Percentiles rank a stretch among this genome's conserved stretches.
phyloP scores from a whole-genome alignment of 768 basidiomycete species.

The Pholiota microspora region DNA sequence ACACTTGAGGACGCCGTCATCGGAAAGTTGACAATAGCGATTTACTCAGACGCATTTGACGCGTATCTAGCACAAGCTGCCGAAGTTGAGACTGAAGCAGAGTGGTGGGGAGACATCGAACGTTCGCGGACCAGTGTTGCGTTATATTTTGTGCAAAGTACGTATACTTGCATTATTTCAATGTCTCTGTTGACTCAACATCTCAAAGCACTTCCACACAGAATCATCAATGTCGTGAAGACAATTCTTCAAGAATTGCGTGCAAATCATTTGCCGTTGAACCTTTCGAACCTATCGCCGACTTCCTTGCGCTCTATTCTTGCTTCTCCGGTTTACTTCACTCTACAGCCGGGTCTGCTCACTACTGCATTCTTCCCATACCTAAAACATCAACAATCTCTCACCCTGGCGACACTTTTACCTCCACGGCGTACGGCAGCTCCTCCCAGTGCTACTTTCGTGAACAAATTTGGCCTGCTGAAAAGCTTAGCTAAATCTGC shows the following conservation, averaged over 20 bases:
- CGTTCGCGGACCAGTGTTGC: slow-evolving; percentile 54
- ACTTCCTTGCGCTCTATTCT: slow-evolving; percentile 48
- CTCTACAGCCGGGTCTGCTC: slow-evolving; percentile 49
- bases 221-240: slow-evolving; percentile 33
- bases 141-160: slow-evolving; percentile 79
- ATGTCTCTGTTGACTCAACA: slow-evolving; percentile 7
- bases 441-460: slow-evolving; percentile 1
- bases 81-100: slow-evolving; percentile 69
- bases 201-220: slow-evolving; percentile 42
- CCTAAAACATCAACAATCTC: slow-evolving; percentile 27
- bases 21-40: slow-evolving; percentile 46
- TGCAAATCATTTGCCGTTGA: slow-evolving; percentile 43
- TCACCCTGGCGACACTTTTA: slow-evolving; percentile 20
- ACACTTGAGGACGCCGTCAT: slow-evolving; percentile 43
- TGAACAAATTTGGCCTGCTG: background rate
- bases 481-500: slow-evolving; percentile 13
- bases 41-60: slow-evolving; percentile 70
- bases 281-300: slow-evolving; percentile 43
- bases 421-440: slow-evolving; percentile 9
- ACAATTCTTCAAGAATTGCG: slow-evolving; percentile 42
- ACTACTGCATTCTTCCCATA: slow-evolving; percentile 68
- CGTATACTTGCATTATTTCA: slow-evolving; percentile 23
- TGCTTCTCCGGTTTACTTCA: slow-evolving; percentile 36
- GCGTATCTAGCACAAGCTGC: slow-evolving; percentile 64
- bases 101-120: slow-evolving; percentile 82